Evolutionary conservation across 257 asterid genomes (phyloP).

Genomic region (Buddleja alternifolia): DNA sequence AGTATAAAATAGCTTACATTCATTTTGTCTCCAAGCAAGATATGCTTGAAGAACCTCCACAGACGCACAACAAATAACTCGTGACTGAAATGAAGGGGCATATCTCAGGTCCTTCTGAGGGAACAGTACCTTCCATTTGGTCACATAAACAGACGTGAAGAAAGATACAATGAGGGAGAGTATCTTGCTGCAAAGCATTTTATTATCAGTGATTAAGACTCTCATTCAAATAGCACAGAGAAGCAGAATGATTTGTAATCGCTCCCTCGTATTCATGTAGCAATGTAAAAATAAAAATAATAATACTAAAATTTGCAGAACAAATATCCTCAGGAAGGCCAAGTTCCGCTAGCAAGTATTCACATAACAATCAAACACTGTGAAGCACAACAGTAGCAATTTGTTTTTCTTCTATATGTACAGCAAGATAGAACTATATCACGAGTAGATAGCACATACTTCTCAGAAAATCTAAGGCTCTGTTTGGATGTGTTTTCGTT

Average conservation of each 20-base stretch:
- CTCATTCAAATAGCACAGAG: constrained; percentile 23
- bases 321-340: not conserved
- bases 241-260: constrained; percentile 29
- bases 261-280: not conserved
- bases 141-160: constrained; percentile 66
- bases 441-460: not conserved
- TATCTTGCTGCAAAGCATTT: constrained; percentile 74
- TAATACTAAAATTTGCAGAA: constrained; percentile 34
- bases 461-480: not conserved
- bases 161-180: constrained; percentile 72
- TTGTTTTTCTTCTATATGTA: not conserved
- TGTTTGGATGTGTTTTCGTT: too few relatives aligned
- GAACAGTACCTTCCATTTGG: constrained; percentile 73
- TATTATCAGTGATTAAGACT: constrained; percentile 29
- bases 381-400: not conserved
- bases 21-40: constrained; percentile 80
- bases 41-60: constrained; percentile 86
- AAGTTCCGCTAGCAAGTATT: not conserved
- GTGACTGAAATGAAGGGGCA: constrained; percentile 75
- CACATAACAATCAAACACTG: not conserved
- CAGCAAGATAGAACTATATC: too few relatives aligned
- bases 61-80: constrained; percentile 70
- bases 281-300: not conserved
- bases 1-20: constrained; percentile 61
- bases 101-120: constrained; percentile 50